A percentile compares a stretch with the other conserved stretches of the same genome.
These are phyloP conservation scores for Ephemerocybe angulata DNA, from an alignment of 768 basidiomycete species.

Conservation along the genomic window DNA sequence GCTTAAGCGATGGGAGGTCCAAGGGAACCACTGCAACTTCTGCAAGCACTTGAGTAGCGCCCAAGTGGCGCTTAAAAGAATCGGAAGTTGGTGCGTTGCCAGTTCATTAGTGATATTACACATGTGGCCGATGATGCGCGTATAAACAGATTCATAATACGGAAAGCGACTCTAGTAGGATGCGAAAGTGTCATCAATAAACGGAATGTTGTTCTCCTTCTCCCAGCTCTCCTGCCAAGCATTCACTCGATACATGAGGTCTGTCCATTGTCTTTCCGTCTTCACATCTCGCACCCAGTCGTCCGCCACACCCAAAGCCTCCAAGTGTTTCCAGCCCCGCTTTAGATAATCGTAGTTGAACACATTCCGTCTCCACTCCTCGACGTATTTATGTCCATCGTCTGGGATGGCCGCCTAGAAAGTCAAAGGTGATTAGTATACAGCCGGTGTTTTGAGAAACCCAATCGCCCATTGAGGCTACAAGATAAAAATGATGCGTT, in stretches of 20 bases:
- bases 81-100: too few relatives aligned
- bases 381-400: conserved; percentile 44
- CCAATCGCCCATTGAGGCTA: not conserved
- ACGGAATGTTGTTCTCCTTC: conserved; percentile 23
- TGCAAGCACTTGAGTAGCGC: too few relatives aligned
- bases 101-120: too few relatives aligned
- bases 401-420: conserved; percentile 37
- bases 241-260: conserved; percentile 43
- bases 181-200: conserved; percentile 18
- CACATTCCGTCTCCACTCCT: conserved; percentile 43
- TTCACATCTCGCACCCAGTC: conserved; percentile 47
- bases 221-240: conserved; percentile 56
- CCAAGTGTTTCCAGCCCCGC: conserved; percentile 44
- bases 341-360: conserved; percentile 31
- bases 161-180: conserved; percentile 2
- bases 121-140: too few relatives aligned
- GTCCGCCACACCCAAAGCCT: conserved; percentile 33
- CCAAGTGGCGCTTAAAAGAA: too few relatives aligned
- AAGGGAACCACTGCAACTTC: too few relatives aligned
- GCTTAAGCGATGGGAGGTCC: too few relatives aligned
- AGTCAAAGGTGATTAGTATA: not conserved
- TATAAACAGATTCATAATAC: too few relatives aligned
- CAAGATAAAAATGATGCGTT: too few relatives aligned
- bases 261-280: conserved; percentile 50
- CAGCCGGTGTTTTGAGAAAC: not conserved